These are phyloP conservation scores for Nematodospora anomalae DNA, from an alignment of 1,139 yeast species.

Conservation along the genomic window DNA sequence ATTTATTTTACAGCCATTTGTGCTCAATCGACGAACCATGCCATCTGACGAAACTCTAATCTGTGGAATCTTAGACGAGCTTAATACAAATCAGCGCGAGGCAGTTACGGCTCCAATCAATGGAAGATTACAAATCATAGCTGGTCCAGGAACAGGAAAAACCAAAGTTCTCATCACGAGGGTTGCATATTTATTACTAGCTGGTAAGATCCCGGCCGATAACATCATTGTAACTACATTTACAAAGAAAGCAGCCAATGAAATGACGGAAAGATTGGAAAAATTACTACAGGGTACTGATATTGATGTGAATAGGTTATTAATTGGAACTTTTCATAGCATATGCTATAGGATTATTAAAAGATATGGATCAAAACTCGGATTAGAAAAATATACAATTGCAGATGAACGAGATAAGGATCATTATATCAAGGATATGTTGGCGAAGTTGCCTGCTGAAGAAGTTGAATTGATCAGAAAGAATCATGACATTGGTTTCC, in stretches of 20 bases:
- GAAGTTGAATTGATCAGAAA: slow-evolving; percentile 20
- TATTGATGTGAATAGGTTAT: slow-evolving; percentile 42
- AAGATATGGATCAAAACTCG: slow-evolving; percentile 54
- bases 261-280: slow-evolving; percentile 64
- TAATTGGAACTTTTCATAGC: slow-evolving; percentile 87
- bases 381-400: slow-evolving; percentile 51
- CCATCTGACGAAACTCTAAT: not conserved
- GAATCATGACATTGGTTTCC: slow-evolving; percentile 2
- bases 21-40: too few species aligned
- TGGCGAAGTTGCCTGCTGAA: slow-evolving; percentile 33
- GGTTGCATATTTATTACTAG: slow-evolving; percentile 65
- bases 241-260: slow-evolving; percentile 86
- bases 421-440: slow-evolving; percentile 46
- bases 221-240: slow-evolving; percentile 82
- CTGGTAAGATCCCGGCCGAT: slow-evolving; percentile 54
- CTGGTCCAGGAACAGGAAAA: slow-evolving; percentile 92
- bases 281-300: slow-evolving; percentile 36
- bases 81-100: slow-evolving; percentile 57
- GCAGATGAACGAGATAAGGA: slow-evolving; percentile 68
- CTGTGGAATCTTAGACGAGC: slow-evolving; percentile 13
- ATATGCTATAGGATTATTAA: slow-evolving; percentile 64
- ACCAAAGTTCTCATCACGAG: slow-evolving; percentile 79
- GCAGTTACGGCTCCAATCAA: slow-evolving; percentile 61
- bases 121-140: slow-evolving; percentile 71
- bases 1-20: too few species aligned